Conservation (phyloP, 2,329 filamentous ascomycete genomes). For the Magnaporthiopsis rhizophila region DNA sequence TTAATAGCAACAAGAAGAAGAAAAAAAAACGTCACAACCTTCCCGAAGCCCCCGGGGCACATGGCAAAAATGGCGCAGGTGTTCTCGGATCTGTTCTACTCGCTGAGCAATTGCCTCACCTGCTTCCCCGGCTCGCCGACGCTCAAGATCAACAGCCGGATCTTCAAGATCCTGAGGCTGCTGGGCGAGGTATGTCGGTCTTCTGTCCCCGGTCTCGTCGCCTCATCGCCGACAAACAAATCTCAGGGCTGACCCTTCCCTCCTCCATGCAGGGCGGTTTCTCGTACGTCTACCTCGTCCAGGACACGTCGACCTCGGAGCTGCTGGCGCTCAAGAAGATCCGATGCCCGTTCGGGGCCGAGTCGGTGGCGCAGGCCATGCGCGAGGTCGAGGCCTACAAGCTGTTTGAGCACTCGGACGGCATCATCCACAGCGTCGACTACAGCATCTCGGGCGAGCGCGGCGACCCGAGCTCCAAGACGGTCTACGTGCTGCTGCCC, state of each 20-base stretch:
- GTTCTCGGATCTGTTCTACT: conserved; percentile 82
- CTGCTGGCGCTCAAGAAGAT: conserved; percentile 98
- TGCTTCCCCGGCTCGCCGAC: conserved; percentile 94
- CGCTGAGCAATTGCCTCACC: conserved; percentile 87
- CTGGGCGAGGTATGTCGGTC: conserved; percentile 67
- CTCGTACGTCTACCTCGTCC: conserved; percentile 97
- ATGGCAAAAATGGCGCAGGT: conserved; percentile 62
- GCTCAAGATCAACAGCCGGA: conserved; percentile 88
- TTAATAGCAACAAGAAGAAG: background rate
- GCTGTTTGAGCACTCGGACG: conserved; percentile 72
- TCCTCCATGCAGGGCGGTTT: conserved; percentile 66
- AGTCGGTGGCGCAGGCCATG: conserved; percentile 89
- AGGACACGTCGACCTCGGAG: conserved; percentile 76
- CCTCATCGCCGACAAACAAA: background rate
- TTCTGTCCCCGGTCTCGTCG: background rate
- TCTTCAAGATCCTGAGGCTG: conserved; percentile 90
- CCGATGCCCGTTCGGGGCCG: conserved; percentile 92
- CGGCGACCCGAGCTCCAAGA: conserved; percentile 62
- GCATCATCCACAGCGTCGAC: conserved; percentile 82
- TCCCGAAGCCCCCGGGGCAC: too few species aligned
- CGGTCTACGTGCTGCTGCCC: conserved; percentile 90
- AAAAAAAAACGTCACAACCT: background rate
- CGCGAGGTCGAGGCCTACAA: conserved; percentile 96
- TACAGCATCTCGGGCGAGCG: conserved; percentile 72
- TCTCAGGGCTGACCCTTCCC: background rate